These are phyloP conservation scores for Lentithecium fluviatile DNA, from an alignment of 495 filamentous ascomycete genomes.

Conservation along the genomic window DNA sequence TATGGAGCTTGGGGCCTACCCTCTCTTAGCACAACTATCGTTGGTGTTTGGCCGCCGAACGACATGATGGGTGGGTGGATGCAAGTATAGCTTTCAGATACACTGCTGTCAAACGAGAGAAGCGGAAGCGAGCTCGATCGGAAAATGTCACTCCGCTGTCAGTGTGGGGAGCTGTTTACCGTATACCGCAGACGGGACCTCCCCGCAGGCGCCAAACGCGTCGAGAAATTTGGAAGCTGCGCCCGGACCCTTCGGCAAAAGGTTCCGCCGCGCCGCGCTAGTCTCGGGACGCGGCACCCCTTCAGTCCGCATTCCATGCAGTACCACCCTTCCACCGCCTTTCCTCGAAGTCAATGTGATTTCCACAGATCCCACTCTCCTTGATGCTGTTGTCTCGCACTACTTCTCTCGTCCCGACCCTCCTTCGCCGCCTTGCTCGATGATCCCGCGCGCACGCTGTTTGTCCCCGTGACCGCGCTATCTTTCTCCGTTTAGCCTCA, in stretches of 20 bases:
- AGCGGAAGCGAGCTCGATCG: too few relatives aligned
- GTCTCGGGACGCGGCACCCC: not conserved
- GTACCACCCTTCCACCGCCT: conserved; percentile 13
- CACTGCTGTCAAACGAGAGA: too few relatives aligned
- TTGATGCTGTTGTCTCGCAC: conserved; percentile 20
- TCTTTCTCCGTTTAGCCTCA: conserved; percentile 5
- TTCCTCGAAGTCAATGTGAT: not conserved
- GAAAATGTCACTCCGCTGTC: conserved; percentile 32
- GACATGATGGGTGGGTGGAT: conserved; percentile 59
- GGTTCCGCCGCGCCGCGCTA: not conserved
- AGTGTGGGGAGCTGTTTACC: not conserved
- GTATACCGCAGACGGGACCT: not conserved
- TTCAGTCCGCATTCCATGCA: conserved; percentile 26
- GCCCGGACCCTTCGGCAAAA: not conserved
- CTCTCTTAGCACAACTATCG: conserved; percentile 97
- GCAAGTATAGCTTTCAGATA: too few relatives aligned
- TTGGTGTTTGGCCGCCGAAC: conserved; percentile 97
- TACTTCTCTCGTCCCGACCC: not conserved
- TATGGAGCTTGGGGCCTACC: conserved; percentile 54
- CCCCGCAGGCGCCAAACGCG: not conserved
- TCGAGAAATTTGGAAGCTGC: too few relatives aligned
- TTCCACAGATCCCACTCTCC: conserved; percentile 14
- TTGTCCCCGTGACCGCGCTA: conserved; percentile 22
- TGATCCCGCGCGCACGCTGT: not conserved
- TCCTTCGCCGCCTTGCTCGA: conserved; percentile 7